Evolutionary conservation across 2,329 filamentous ascomycete genomes (phyloP), one percentile per base, ranked within the genome.

Genomic region (Paecilomyces sp.): DNA sequence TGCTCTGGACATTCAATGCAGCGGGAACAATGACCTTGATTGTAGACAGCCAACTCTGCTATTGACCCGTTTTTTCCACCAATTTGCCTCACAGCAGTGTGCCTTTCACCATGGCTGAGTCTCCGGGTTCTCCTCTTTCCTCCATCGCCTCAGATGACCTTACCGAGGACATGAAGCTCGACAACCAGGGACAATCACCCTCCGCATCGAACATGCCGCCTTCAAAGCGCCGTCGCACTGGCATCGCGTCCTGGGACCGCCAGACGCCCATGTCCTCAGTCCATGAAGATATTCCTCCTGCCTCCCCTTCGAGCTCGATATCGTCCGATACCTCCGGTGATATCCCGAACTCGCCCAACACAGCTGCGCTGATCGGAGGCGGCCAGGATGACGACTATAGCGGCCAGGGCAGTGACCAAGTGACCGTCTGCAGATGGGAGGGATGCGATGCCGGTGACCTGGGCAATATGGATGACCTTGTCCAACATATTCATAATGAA

Each of bases 241-340:
- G 76, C 22, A 68, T 72, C 59, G 70, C 75, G 4, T 72, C 75
- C 24, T 80, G 77, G 71, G 77, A 80, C 64, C 73, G 75, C 62
- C 81, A 82, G 24, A 84, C 82, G 2, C 82, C 82, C 11, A 73
- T 80, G 34, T 80, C 77, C 8, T 71, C 72, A 5, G 66, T 73
- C 22, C 74, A 75, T 56, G 73, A 76, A 47, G 74, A 78, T 30
- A 67, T 69, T 18, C 66, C 73, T 24, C 72, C 76, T 13, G 63
- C 73, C 74, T 82, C 61, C 75, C 86, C 73, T 74, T 83, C 66
- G 77, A 85, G 85, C 57, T 89, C 92, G 58, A 88, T 97, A 61
- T 96, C 92, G 7, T 91, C 90, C 57, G 94, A 99, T 76, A 95
- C 90, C 56, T 92, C 90, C 34, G 91, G 91, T 73, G 92, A 91